A percentile compares a stretch with the other conserved stretches of the same genome.
These are phyloP conservation scores for Nicotiana sylvestris DNA, from an alignment of 257 asterid genomes.

Conservation along the genomic window DNA sequence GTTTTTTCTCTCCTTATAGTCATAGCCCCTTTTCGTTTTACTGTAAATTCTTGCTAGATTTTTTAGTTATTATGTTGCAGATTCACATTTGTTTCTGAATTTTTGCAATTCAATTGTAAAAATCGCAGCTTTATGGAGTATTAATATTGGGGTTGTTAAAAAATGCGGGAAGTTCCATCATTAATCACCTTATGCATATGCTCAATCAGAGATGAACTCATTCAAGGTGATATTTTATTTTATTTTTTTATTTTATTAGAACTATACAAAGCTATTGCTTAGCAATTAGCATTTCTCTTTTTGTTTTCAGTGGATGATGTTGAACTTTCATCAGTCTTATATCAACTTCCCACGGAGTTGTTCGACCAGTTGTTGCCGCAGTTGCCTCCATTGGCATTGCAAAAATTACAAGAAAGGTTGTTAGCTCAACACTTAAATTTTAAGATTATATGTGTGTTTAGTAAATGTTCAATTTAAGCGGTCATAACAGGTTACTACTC, in stretches of 20 bases:
- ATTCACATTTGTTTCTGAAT: not conserved
- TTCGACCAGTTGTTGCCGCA: slow-evolving; percentile 51
- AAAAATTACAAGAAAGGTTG: slow-evolving; percentile 49
- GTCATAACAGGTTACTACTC: too few species aligned
- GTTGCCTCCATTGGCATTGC: slow-evolving; percentile 70
- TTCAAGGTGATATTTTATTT: slow-evolving; percentile 31
- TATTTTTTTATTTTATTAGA: not conserved
- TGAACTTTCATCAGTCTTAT: slow-evolving; percentile 36
- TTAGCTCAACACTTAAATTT: slow-evolving; percentile 27
- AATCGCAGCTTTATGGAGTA: not conserved
- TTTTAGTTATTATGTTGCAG: not conserved
- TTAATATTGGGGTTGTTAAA: not conserved
- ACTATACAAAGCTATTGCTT: not conserved
- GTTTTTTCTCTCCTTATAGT: not conserved
- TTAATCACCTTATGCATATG: slow-evolving; percentile 51
- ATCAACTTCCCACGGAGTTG: slow-evolving; percentile 62
- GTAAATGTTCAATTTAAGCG: not conserved
- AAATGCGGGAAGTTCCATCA: slow-evolving; percentile 33
- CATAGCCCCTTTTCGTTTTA: not conserved
- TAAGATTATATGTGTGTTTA: not conserved
- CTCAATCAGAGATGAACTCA: slow-evolving; percentile 48
- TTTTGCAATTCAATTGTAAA: not conserved
- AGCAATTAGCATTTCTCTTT: not conserved
- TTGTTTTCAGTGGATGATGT: slow-evolving; percentile 34
- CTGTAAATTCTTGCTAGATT: not conserved